Evolutionary conservation across 1,284 basidiomycete species (phyloP), one percentile per base, ranked within the genome.

Genomic region (Pascua sp.): DNA sequence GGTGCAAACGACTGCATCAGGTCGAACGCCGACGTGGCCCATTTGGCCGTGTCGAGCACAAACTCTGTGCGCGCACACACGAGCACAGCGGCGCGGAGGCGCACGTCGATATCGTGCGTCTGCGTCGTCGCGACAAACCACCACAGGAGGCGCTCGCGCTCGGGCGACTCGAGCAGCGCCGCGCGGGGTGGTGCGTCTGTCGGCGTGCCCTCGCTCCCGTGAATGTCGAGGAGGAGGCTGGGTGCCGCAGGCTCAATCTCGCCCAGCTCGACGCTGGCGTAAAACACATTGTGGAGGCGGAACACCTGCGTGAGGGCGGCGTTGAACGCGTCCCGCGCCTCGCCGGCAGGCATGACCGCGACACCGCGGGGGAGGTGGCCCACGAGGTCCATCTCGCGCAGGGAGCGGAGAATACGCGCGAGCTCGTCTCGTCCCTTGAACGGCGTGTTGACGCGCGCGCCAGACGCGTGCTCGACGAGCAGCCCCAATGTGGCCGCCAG

Each of bases 361-460:
- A 52, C 43, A 36, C 51, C 46, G 16, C 36, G 55, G 12, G 48
- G 57, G 16, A 59, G 57, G 11, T 11, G 18, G 24, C 37, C 55
- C n/a, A 51, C 49, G 11, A 59, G 51, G 45, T 52, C 49, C 43
- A 58, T 55, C n/a, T 52, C 53, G 13, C 43, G 24, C 8, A 69
- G 55, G 0, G 52, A 49, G 5, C 43, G 10, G 40, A 66, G 47
- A 32, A 72, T 51, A 12, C 16, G 40, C 1, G 52, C 17, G 49
- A 67, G 70, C 68, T 90, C 89, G 13, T 73, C 74, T 62, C 86
- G 83, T 1, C 91, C 91, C 1, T 82, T 81, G 63, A 78, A 82
- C 11, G 84, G 71, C 0, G 83, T 82, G 70, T 95, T 94, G 38
- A 91, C 80, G 53, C 80, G 81, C 15, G 83, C 81, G 0, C 91